A percentile compares a stretch with the other conserved stretches of the same genome.
phyloP scores from a whole-genome alignment of 116 monocot genomes.

The Zostera marina region DNA sequence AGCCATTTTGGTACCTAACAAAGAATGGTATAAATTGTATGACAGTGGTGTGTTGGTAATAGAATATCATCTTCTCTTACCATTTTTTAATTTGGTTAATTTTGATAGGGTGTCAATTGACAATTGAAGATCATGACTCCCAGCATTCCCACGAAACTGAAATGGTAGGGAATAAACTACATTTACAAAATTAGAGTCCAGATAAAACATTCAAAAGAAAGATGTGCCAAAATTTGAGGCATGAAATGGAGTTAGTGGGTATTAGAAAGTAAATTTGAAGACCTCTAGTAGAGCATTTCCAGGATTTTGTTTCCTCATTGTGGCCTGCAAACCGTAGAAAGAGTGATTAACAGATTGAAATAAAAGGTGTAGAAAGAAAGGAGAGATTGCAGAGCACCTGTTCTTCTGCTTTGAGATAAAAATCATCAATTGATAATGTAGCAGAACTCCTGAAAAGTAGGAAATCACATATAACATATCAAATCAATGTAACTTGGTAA shows the following conservation, averaged over 20 bases:
- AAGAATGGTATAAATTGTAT: neutral
- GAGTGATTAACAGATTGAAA: neutral
- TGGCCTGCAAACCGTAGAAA: constrained; percentile 21
- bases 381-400: constrained; percentile 35
- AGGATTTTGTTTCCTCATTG: constrained; percentile 59
- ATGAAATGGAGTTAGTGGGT: neutral
- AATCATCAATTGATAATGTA: constrained; percentile 94
- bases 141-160: constrained; percentile 96
- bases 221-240: neutral
- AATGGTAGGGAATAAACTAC: constrained; percentile 2
- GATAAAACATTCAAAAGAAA: neutral
- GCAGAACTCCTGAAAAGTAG: constrained; percentile 56
- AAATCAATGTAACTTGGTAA: neutral
- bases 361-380: neutral
- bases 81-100: constrained; percentile 60
- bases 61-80: constrained; percentile 16
- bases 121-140: constrained; percentile 89
- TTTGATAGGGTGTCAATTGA: constrained; percentile 59
- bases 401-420: constrained; percentile 84
- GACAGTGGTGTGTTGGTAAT: no score
- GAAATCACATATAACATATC: neutral
- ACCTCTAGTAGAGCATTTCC: constrained; percentile 97
- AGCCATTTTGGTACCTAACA: constrained; percentile 72
- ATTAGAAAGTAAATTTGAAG: neutral
- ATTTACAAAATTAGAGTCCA: neutral